These are phyloP conservation scores for Vachellia collinsii DNA, from an alignment of 306 rosid species.

Conservation along the genomic window DNA sequence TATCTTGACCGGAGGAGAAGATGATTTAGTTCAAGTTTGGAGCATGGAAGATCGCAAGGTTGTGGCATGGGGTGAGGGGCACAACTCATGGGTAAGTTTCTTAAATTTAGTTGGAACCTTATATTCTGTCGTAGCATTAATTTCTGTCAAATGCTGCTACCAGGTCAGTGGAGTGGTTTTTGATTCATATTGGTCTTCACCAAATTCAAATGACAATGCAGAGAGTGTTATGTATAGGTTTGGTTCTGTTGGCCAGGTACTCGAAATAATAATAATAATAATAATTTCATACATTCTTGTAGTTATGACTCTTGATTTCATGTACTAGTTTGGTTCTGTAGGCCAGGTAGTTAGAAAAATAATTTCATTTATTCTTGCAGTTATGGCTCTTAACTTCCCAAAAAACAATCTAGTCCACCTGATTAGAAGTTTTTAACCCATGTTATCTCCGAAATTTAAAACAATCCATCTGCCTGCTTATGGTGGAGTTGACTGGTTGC, in stretches of 20 bases:
- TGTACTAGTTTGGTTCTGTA: slow-evolving; percentile 91
- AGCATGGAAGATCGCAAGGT: slow-evolving; percentile 98
- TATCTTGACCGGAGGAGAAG: slow-evolving; percentile 97
- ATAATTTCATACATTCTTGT: slow-evolving; percentile 4
- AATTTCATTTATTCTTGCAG: slow-evolving; percentile 2
- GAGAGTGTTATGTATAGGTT: slow-evolving; percentile 84
- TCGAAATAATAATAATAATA: no score
- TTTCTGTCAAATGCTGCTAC: slow-evolving; percentile 37
- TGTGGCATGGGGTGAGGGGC: slow-evolving; percentile 99
- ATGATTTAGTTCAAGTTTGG: slow-evolving; percentile 98
- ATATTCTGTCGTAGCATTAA: slow-evolving; percentile 27
- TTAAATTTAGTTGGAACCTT: slow-evolving; percentile 23
- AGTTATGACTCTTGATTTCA: slow-evolving; percentile 14
- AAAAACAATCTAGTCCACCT: not conserved
- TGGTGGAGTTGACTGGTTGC: slow-evolving; percentile 28
- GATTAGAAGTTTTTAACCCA: not conserved
- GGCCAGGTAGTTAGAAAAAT: slow-evolving; percentile 71
- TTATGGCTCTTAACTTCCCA: slow-evolving; percentile 9
- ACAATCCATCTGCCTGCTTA: slow-evolving; percentile 13
- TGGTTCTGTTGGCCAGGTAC: slow-evolving; percentile 99
- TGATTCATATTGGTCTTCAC: slow-evolving; percentile 95
- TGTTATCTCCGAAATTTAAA: slow-evolving; percentile 20
- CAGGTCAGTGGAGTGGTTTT: slow-evolving; percentile 99
- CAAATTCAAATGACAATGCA: slow-evolving; percentile 75
- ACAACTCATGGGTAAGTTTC: slow-evolving; percentile 89